A percentile compares a stretch with the other conserved stretches of the same genome.
Evolutionary conservation across 2,329 filamentous ascomycete genomes (phyloP).

Genomic region (Cercospora janseana): DNA sequence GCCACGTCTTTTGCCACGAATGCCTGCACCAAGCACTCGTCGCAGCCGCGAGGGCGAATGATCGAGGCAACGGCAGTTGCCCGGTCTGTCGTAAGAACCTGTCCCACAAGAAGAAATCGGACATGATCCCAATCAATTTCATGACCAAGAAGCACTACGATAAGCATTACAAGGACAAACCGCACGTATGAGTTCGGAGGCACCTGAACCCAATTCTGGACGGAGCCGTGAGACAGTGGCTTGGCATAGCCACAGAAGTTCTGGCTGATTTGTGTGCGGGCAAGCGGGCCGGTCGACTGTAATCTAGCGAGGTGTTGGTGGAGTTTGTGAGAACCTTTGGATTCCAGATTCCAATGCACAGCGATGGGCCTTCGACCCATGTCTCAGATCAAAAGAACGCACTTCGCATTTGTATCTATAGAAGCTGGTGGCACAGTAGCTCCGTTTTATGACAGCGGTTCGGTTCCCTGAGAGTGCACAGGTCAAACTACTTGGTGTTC

Average conservation of each 20-base stretch:
- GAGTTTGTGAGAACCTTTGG: no score
- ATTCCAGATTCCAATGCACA: no score
- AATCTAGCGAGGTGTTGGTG: no score
- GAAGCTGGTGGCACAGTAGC: neutral
- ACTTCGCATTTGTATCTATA: no score
- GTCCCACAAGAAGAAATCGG: conserved; percentile 23
- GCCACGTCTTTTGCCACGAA: conserved; percentile 63
- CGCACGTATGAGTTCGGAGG: conserved; percentile 8
- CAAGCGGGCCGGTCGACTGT: no score
- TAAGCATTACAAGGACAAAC: conserved; percentile 8
- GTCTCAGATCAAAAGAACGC: no score
- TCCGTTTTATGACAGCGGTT: conserved; percentile 16
- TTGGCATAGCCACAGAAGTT: no score
- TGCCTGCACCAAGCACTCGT: conserved; percentile 62
- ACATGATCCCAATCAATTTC: conserved; percentile 28
- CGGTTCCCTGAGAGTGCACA: conserved; percentile 15
- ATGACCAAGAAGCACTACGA: conserved; percentile 28
- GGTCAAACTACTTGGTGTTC: neutral
- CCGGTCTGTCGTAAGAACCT: conserved; percentile 40
- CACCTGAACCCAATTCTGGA: no score
- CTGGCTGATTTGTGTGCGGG: no score
- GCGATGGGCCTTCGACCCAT: no score
- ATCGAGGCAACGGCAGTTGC: conserved; percentile 46
- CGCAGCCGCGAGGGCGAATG: conserved; percentile 52
- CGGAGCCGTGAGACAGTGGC: no score